Base-by-base conservation (phyloP, 2,329 filamentous ascomycete species). In the Penicillium sumatraense region DNA sequence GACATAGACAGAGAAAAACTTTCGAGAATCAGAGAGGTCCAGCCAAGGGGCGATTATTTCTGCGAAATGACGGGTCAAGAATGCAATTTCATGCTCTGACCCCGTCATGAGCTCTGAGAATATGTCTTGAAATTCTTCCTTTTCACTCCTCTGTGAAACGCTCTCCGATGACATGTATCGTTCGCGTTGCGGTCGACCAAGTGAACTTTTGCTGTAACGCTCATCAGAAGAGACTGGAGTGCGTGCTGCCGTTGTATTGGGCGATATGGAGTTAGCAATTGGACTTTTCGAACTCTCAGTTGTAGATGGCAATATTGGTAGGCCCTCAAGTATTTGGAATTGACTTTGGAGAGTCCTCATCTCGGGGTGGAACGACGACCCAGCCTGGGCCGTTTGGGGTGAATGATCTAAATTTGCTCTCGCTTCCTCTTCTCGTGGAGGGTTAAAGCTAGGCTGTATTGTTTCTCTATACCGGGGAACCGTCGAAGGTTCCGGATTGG, bases 21-120 rank as follows among this genome's bases (percentile, higher is more conserved):
- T 75, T n/a, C 60, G 64, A 3, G 69, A 63, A 44, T 77, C 75
- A 3, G 74, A 75, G n/a, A 75, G 59, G 50, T 76, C 74, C 48
- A 76, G 60, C 72, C 74, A 77, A 27, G 72, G 66, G 11, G 68
- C 72, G 23, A 77, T 56, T 0, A 61, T 51, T 18, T 76, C 72
- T 2, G 69, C 68, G 49, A 68, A 77, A 60, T 76, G 68, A 33
- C 75, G 66, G 7, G 64, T 66, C 29, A 77, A 65, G 51, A 76
- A 75, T 1, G 72, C 71, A 27, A 72, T 58, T 51, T 77, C 75
- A 47, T 73, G 71, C 41, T 72, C 70, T 13, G 69, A 70, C n/a
- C 67, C 72, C 1, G 67, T 75, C 67, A 69, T 69, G 14, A 74
- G 62, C 27, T 75, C 71, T 0, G 71, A 73, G 42, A 73, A 70